Percentiles rank a stretch among this genome's conserved stretches.
Evolutionary conservation across 148 eudicot genomes (phyloP).

Genomic region (Dysphania ambrosioides): DNA sequence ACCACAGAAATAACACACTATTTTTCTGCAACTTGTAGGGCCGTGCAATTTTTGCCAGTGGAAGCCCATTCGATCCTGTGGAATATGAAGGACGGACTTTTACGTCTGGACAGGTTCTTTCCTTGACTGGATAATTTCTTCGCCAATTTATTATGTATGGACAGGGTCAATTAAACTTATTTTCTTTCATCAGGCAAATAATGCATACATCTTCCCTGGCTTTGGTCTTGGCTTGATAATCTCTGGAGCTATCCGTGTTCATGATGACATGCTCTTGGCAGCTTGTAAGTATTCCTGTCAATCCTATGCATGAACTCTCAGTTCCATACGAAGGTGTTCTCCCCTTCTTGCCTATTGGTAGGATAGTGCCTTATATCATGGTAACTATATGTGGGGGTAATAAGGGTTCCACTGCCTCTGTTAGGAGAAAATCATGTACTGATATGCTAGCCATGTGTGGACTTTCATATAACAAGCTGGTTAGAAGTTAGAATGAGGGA

Average conservation of each 20-base stretch:
- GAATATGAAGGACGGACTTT: conserved; percentile 63
- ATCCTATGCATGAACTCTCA: no score
- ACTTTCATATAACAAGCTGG: no score
- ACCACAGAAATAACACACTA: not conserved
- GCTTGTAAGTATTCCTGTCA: conserved; percentile 97
- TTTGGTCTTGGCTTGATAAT: conserved; percentile 91
- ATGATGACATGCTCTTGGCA: conserved; percentile 94
- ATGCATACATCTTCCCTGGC: conserved; percentile 98
- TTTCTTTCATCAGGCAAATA: conserved; percentile 63
- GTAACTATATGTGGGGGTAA: not conserved
- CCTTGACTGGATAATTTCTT: not conserved
- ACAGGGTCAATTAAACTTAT: conserved; percentile 13
- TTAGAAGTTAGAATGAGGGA: no score
- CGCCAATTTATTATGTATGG: not conserved
- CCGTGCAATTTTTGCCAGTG: conserved; percentile 89
- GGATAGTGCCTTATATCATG: not conserved
- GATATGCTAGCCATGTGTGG: no score
- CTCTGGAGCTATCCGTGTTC: conserved; percentile 97
- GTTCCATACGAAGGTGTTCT: not conserved
- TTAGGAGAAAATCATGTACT: no score
- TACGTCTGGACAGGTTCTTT: conserved; percentile 76
- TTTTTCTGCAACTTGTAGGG: conserved; percentile 48
- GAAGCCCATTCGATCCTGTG: conserved; percentile 88
- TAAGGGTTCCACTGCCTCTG: no score
- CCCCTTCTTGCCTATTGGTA: not conserved